Percentiles rank a stretch among this genome's conserved stretches.
Conservation (phyloP, 768 basidiomycete species). For the Phylloporus sp. region DNA sequence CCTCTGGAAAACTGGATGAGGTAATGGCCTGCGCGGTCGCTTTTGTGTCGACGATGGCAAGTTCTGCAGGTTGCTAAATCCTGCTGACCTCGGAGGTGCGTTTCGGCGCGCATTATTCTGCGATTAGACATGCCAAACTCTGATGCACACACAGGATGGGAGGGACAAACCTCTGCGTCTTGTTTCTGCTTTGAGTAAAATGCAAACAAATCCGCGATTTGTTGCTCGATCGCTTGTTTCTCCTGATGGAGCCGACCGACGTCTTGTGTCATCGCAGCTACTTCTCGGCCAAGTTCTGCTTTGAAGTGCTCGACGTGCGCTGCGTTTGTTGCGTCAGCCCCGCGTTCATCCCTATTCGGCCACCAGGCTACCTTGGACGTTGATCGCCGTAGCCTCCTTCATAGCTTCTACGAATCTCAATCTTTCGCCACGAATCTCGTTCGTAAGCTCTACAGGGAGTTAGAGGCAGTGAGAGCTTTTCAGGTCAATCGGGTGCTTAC, state of each 20-base stretch:
- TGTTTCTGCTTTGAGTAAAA: slow-evolving; percentile 69
- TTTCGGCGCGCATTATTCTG: slow-evolving; percentile 26
- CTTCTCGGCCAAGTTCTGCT: slow-evolving; percentile 71
- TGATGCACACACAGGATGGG: background rate
- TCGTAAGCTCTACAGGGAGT: slow-evolving; percentile 57
- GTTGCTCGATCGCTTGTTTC: slow-evolving; percentile 60
- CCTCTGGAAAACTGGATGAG: slow-evolving; percentile 27
- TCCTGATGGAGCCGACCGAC: slow-evolving; percentile 64
- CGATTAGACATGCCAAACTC: background rate
- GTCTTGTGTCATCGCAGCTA: slow-evolving; percentile 69
- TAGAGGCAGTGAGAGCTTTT: background rate
- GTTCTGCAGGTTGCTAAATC: slow-evolving; percentile 26
- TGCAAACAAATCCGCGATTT: slow-evolving; percentile 69
- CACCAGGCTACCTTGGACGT: slow-evolving; percentile 60
- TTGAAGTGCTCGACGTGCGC: slow-evolving; percentile 89
- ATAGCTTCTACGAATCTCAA: slow-evolving; percentile 91
- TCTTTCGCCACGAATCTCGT: slow-evolving; percentile 82
- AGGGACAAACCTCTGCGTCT: slow-evolving; percentile 27
- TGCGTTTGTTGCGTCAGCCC: slow-evolving; percentile 27
- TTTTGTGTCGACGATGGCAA: slow-evolving; percentile 20
- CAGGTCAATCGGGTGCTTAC: slow-evolving; percentile 33
- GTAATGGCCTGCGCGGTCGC: slow-evolving; percentile 28
- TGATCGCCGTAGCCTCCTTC: slow-evolving; percentile 88
- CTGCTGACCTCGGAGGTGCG: slow-evolving; percentile 16
- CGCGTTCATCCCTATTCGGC: background rate